These are phyloP conservation scores for Chytriomyces hyalinus DNA, from an alignment of 192 early-diverging fungal genomes.

Conservation along the genomic window DNA sequence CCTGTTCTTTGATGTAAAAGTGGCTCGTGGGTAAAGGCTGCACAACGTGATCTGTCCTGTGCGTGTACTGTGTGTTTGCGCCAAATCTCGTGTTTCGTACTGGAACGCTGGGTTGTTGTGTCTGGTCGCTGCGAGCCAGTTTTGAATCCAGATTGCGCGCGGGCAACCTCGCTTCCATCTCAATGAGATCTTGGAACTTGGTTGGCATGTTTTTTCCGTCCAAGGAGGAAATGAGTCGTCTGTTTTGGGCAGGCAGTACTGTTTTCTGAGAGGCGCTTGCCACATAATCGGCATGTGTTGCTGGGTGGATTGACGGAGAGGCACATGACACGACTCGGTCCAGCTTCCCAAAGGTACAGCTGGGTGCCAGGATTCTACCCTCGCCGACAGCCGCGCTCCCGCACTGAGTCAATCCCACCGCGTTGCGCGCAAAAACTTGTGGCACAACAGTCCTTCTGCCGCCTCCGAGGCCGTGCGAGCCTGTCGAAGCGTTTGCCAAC, in stretches of 20 bases:
- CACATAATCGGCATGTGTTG: too few species aligned
- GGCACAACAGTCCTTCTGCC: neutral
- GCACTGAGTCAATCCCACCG: slow-evolving; percentile 3
- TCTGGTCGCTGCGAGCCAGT: too few species aligned
- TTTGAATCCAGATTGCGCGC: too few species aligned
- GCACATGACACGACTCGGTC: neutral
- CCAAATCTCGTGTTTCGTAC: neutral
- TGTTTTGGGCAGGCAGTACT: too few species aligned
- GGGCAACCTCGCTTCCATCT: too few species aligned
- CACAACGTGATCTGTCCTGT: neutral
- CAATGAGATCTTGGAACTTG: too few species aligned
- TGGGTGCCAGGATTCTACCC: neutral
- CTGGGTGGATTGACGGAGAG: too few species aligned
- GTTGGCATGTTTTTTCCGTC: too few species aligned
- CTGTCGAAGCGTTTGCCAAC: neutral
- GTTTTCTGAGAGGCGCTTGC: too few species aligned
- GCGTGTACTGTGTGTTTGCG: neutral
- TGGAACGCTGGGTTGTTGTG: too few species aligned
- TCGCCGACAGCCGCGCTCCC: neutral
- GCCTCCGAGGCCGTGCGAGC: neutral
- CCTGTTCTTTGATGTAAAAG: neutral
- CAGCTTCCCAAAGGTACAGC: neutral
- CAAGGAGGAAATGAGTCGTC: too few species aligned
- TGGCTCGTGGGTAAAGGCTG: neutral
- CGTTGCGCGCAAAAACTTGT: neutral